A percentile compares a stretch with the other conserved stretches of the same genome.
Conservation (phyloP, 305 asterid genomes). For the Lippia alba region DNA sequence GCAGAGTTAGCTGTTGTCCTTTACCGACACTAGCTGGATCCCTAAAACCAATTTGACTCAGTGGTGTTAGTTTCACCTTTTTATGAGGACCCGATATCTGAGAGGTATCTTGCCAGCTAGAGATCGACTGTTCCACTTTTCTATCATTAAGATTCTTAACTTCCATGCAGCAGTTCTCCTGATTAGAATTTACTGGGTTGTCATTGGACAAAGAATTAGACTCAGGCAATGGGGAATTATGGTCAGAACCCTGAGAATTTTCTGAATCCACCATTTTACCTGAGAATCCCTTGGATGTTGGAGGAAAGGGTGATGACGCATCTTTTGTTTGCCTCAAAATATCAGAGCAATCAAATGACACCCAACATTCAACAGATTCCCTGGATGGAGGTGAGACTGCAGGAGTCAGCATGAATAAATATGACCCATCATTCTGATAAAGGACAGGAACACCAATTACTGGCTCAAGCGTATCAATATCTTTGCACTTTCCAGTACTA, state of each 20-base stretch:
- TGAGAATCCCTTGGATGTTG: constrained; percentile 42
- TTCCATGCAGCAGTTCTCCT: constrained; percentile 41
- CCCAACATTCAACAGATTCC: constrained; percentile 71
- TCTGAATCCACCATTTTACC: constrained; percentile 51
- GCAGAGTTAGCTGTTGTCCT: constrained; percentile 88
- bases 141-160: constrained; percentile 41
- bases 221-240: constrained; percentile 44
- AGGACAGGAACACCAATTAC: constrained; percentile 73
- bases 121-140: constrained; percentile 47
- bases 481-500: constrained; percentile 39
- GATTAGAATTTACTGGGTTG: constrained; percentile 38
- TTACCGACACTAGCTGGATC: constrained; percentile 92
- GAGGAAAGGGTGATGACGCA: constrained; percentile 40
- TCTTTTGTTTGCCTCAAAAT: constrained; percentile 34
- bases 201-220: constrained; percentile 40
- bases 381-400: constrained; percentile 70
- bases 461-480: constrained; percentile 42
- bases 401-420: constrained; percentile 81
- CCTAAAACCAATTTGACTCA: constrained; percentile 91
- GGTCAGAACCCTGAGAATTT: constrained; percentile 52
- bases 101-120: constrained; percentile 60
- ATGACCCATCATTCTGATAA: constrained; percentile 85
- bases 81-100: constrained; percentile 94
- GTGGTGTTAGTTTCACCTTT: constrained; percentile 71
- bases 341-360: constrained; percentile 46